Conservation (phyloP, 371 early-diverging fungal genomes). For the Mucor piriformis region DNA sequence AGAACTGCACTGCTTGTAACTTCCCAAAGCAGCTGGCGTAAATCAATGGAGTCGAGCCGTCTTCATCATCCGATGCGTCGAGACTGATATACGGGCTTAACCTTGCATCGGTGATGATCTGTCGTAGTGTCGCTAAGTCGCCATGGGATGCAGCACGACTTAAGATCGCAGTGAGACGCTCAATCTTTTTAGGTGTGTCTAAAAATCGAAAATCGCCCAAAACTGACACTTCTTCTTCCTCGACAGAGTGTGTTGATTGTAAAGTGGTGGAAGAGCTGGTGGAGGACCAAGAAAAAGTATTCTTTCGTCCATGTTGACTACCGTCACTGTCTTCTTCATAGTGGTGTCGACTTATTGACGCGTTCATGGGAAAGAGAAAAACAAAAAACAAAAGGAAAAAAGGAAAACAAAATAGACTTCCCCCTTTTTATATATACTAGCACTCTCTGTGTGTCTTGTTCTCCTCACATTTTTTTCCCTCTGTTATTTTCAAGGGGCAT, state of each 20-base stretch:
- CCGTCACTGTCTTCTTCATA: background rate
- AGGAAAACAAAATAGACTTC: background rate
- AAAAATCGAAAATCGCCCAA: background rate
- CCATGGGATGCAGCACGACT: slow-evolving; percentile 27
- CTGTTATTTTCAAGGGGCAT: background rate
- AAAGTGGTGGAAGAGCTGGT: slow-evolving; percentile 13
- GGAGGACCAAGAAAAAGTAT: slow-evolving; percentile 22
- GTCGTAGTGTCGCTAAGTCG: slow-evolving; percentile 12
- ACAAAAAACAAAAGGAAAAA: background rate
- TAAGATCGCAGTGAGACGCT: slow-evolving; percentile 8
- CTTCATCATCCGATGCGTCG: slow-evolving; percentile 60
- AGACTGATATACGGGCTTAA: slow-evolving; percentile 15
- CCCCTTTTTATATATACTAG: background rate
- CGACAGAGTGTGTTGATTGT: background rate
- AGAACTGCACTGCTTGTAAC: slow-evolving; percentile 55
- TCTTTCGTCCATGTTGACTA: slow-evolving; percentile 1
- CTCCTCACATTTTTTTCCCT: background rate
- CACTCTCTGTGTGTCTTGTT: background rate
- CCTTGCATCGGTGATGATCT: slow-evolving; percentile 7
- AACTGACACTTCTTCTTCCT: slow-evolving; percentile 1
- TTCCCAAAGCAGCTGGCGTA: slow-evolving; percentile 91
- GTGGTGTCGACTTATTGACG: slow-evolving; percentile 1
- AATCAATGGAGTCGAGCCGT: slow-evolving; percentile 80
- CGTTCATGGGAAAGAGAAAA: background rate
- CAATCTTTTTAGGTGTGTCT: background rate